Evolutionary conservation across 345 rosid genomes (phyloP).

Genomic region (Cochlearia excelsa): DNA sequence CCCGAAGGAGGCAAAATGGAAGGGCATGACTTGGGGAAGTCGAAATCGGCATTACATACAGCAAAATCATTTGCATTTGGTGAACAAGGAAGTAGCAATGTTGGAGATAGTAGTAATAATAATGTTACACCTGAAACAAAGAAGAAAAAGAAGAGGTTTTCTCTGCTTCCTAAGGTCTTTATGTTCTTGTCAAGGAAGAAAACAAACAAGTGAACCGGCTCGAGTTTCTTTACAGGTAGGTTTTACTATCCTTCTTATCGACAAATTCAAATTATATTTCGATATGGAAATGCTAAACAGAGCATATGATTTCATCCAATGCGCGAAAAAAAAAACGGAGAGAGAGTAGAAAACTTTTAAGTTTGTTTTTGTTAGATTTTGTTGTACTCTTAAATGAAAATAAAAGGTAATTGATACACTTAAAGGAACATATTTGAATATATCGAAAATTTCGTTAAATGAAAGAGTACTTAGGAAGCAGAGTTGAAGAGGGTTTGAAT

Average conservation of each 20-base stretch:
- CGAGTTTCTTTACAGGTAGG: slow-evolving; percentile 16
- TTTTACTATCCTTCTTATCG: background rate
- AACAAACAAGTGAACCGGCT: slow-evolving; percentile 38
- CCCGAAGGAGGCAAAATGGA: slow-evolving; percentile 37
- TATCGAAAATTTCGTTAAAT: background rate
- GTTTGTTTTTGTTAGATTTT: slow-evolving; percentile 5
- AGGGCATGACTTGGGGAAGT: slow-evolving; percentile 34
- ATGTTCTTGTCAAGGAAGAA: slow-evolving; percentile 65
- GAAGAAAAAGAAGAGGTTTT: slow-evolving; percentile 56
- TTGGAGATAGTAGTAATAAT: background rate
- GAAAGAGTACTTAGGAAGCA: slow-evolving; percentile 21
- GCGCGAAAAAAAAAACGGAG: no score
- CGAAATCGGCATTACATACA: slow-evolving; percentile 25
- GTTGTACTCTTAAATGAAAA: slow-evolving; percentile 21
- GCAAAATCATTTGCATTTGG: slow-evolving; percentile 23
- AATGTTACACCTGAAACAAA: slow-evolving; percentile 43
- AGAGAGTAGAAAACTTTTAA: background rate
- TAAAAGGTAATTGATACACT: slow-evolving; percentile 25
- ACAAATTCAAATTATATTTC: no score
- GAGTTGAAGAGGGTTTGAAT: slow-evolving; percentile 65
- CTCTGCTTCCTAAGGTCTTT: slow-evolving; percentile 66
- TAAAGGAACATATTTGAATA: background rate
- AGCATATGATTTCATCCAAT: no score
- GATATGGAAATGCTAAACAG: no score
- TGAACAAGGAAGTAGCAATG: slow-evolving; percentile 40